Base-by-base conservation (phyloP, 306 rosid genomes). In the Sicyos edulis region DNA sequence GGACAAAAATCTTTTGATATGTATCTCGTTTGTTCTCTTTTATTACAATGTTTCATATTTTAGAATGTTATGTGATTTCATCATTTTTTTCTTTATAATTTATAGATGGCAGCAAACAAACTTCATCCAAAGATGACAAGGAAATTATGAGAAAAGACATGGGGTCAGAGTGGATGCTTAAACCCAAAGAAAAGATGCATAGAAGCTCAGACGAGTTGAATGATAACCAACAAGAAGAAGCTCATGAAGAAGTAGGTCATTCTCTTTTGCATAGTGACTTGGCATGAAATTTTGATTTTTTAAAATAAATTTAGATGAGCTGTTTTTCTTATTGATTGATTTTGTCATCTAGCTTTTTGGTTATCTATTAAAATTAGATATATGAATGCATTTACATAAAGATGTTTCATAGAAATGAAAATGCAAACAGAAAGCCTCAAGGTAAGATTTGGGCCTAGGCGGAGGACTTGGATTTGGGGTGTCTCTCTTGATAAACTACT, bases 101-200 rank as follows among this genome's bases (percentile, higher is more conserved):
- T 54, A 44, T 69, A 80, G 84, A 75, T 57, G 76, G 73, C 19
- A 55, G 20, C 29, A 40, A 16, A 60, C 78, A 54, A 70, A 24
- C 72, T 40, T 37, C 74, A 60, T 57, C 86, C 32, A 47, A 63
- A 22, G 79, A 76, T 63, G 85, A 83, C 65, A 81, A 42, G 77
- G 96, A 92, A 61, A 82, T 80, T 75, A 89, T 51, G 2, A 91
- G 97, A 81, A 91, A 83, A 77, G 93, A 85, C 81, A 82, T 87
- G 85, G 98, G 98, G 56, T 79, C 90, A 79, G 92, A 93, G 74
- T 93, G 98, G 98, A 93, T 90, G 98, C 96, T 90, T 71, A 81
- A 88, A 82, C 80, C 96, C 75, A 89, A 77, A 75, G 89, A 76
- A 72, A 83, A 77, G 76, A 71, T n/a, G 24, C 80, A 74, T 14